These are phyloP conservation scores for Ophiostoma ulmi DNA, from an alignment of 2,329 filamentous ascomycete genomes.

Conservation along the genomic window DNA sequence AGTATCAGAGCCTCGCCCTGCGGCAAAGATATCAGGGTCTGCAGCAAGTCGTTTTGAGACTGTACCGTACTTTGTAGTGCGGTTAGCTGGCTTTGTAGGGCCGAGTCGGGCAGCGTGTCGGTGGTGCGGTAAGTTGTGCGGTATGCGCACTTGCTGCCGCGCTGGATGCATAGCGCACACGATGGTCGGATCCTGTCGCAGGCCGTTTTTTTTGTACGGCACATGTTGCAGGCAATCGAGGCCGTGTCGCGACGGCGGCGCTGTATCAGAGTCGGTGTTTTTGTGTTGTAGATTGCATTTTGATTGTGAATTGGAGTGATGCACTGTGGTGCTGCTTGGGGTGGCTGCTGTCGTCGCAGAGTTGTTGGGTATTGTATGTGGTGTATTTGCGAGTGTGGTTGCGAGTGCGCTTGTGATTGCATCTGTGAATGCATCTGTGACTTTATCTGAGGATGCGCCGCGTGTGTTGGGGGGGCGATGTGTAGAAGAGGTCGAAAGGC, in stretches of 20 bases:
- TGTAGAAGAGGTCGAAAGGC: not conserved
- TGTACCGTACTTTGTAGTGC: not conserved
- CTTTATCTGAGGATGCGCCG: not conserved
- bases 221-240: slow-evolving; percentile 23
- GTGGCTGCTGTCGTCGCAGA: not conserved
- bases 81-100: not conserved
- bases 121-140: slow-evolving; percentile 19
- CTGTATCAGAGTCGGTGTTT: not conserved
- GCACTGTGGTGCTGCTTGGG: not conserved
- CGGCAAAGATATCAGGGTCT: not conserved
- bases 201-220: slow-evolving; percentile 21
- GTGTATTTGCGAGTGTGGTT: not conserved
- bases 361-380: not conserved
- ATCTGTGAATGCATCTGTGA: not conserved
- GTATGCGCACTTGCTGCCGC: slow-evolving; percentile 18
- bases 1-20: not conserved
- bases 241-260: slow-evolving; percentile 20
- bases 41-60: not conserved
- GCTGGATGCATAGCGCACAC: slow-evolving; percentile 21
- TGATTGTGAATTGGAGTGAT: not conserved
- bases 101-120: slow-evolving; percentile 11
- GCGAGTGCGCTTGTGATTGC: not conserved
- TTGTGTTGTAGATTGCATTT: not conserved
- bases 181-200: slow-evolving; percentile 20
- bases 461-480: not conserved